Evolutionary conservation across 441 rosid species (phyloP).

Genomic region (Rhodomyrtus psidioides): DNA sequence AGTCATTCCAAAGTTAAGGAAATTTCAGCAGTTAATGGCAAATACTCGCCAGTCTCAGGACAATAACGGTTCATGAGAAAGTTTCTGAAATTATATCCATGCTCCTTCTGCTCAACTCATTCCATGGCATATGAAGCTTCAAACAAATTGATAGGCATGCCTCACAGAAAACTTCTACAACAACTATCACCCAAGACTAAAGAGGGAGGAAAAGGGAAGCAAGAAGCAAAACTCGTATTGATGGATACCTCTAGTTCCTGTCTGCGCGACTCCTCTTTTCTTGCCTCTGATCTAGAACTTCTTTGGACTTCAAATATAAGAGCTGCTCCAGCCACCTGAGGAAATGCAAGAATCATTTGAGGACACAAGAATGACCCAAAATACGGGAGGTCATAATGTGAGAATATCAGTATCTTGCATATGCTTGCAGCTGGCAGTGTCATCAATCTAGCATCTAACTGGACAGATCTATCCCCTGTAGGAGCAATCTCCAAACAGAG

Average conservation of each 20-base stretch:
- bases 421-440: not conserved
- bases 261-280: constrained; percentile 45
- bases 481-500: not conserved
- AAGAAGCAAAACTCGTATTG: not conserved
- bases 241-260: constrained; percentile 33
- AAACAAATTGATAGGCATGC: not conserved
- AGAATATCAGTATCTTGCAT: not conserved
- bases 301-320: constrained; percentile 52
- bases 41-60: not conserved
- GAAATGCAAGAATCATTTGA: not conserved
- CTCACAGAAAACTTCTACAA: not conserved
- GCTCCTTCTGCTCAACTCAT: not conserved
- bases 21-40: not conserved
- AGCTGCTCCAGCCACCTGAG: constrained; percentile 52
- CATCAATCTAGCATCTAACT: not conserved
- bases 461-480: not conserved
- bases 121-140: not conserved
- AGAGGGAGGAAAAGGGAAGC: not conserved
- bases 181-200: not conserved
- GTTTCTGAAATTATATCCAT: not conserved
- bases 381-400: not conserved
- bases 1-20: not conserved
- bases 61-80: not conserved
- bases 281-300: constrained; percentile 57
- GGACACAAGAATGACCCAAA: not conserved